Evolutionary conservation across 495 filamentous ascomycete genomes (phyloP), one percentile per base, ranked within the genome.

Genomic region (Friedmanniomyces endolithicus): DNA sequence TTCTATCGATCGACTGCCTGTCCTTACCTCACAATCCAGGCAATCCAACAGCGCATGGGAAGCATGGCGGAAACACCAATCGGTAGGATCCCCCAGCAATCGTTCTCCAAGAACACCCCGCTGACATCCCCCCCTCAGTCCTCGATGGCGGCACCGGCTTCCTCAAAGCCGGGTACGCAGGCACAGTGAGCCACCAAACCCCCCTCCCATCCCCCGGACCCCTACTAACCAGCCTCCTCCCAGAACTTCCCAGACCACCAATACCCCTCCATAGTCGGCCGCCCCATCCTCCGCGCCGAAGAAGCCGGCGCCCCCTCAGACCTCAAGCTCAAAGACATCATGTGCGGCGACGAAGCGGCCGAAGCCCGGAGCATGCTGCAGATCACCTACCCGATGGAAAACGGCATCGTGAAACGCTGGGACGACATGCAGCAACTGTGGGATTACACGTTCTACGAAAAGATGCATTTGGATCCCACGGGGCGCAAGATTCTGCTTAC

Each of bases 91-190:
- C 12, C 11, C 11, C 19, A 35, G 22, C 17, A 11, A 23, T 12
- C 19, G 33, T n/a, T 11, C 20, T 44, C 25, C 20, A 6, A 9
- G 19, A 19, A 22, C 25, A 56, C 67, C 53, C 67, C 31, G 44
- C 57, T 68, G 57, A 67, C 54, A 35, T 58, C 48, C 58, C 49
- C 33, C 24, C 1, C 25, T 52, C 56, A 97, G 92, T 98, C 67
- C 90, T 98, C 79, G 92, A 98, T 81, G 94, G 94, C 80, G 92
- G 92, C 73, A 98, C 92, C 66, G 92, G 92, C 70, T 99, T 97
- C 80, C 84, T 97, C 70, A 99, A 99, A 74, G 92, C 95, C 72
- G 92, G 92, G 69, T 97, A 96, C 77, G 94, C 92, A 57, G 89
- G 81, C 60, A 87, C 85, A 74, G 84, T 87, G 71, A 62, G 71